These are phyloP conservation scores for Choanephora cucurbitarum DNA, from an alignment of 371 early-diverging fungal species.

Conservation along the genomic window DNA sequence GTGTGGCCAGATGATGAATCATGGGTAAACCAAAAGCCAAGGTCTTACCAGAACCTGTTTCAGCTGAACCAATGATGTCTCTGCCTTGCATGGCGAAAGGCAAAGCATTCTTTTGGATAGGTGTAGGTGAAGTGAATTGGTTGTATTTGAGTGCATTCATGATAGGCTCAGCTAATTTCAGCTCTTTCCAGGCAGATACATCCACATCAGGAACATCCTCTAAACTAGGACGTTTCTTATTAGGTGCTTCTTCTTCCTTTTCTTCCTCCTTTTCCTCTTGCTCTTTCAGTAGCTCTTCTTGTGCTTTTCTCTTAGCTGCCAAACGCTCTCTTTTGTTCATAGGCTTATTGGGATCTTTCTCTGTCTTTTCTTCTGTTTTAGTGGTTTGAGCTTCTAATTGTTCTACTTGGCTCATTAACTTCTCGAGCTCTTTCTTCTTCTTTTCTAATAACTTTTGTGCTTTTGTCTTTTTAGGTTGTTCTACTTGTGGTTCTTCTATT, in stretches of 20 bases:
- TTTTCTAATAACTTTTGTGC: slow-evolving; percentile 27
- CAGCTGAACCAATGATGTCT: slow-evolving; percentile 97
- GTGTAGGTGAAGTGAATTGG: slow-evolving; percentile 84
- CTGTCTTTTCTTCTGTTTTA: slow-evolving; percentile 6
- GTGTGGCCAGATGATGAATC: slow-evolving; percentile 57
- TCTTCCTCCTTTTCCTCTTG: slow-evolving; percentile 9
- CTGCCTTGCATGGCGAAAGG: slow-evolving; percentile 71
- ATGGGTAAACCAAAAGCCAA: slow-evolving; percentile 92
- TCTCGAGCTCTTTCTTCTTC: slow-evolving; percentile 33
- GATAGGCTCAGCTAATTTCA: slow-evolving; percentile 56
- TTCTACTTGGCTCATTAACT: slow-evolving; percentile 19
- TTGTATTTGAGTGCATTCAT: slow-evolving; percentile 69
- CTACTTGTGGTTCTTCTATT: slow-evolving; percentile 8
- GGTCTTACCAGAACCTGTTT: slow-evolving; percentile 97
- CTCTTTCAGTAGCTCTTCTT: slow-evolving; percentile 21
- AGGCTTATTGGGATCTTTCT: slow-evolving; percentile 24
- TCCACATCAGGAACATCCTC: slow-evolving; percentile 54
- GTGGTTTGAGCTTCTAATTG: slow-evolving; percentile 21
- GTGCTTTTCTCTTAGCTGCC: slow-evolving; percentile 28
- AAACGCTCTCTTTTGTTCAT: slow-evolving; percentile 31
- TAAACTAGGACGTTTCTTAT: slow-evolving; percentile 37
- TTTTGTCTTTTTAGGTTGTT: slow-evolving; percentile 23
- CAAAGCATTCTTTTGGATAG: slow-evolving; percentile 91
- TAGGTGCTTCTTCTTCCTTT: slow-evolving; percentile 4
- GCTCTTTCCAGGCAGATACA: slow-evolving; percentile 58